Conservation (phyloP, 2,329 filamentous ascomycete species). For the Xylariaceae sp. region DNA sequence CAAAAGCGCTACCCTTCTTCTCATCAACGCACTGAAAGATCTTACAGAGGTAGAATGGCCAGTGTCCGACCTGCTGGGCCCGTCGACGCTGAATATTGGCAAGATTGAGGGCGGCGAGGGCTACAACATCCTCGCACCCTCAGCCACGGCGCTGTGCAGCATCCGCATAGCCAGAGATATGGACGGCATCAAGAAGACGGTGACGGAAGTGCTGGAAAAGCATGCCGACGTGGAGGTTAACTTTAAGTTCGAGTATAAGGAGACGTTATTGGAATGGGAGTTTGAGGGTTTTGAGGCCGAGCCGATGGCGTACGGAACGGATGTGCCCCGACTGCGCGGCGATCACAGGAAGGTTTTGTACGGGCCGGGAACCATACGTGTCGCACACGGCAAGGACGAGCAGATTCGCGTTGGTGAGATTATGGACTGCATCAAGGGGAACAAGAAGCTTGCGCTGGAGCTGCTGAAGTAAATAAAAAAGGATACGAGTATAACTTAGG, state of each 20-base stretch:
- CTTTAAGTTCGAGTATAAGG: constrained; percentile 45
- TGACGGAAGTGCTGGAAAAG: constrained; percentile 40
- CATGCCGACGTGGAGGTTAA: constrained; percentile 44
- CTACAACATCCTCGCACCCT: constrained; percentile 48
- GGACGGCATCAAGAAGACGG: constrained; percentile 41
- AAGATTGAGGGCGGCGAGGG: constrained; percentile 46
- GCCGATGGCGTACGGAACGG: constrained; percentile 48
- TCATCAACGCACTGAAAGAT: constrained; percentile 42
- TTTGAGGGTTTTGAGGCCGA: constrained; percentile 46
- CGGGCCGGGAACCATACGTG: constrained; percentile 47
- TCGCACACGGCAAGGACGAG: constrained; percentile 47
- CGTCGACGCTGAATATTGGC: constrained; percentile 48
- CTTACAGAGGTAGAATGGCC: constrained; percentile 42
- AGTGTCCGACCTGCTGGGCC: constrained; percentile 45
- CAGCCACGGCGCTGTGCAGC: constrained; percentile 47
- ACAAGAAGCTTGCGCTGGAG: constrained; percentile 41
- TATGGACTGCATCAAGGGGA: constrained; percentile 45
- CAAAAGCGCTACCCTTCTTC: constrained; percentile 42
- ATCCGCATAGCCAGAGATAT: constrained; percentile 47
- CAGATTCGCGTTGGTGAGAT: constrained; percentile 44
- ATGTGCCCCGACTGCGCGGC: constrained; percentile 45
- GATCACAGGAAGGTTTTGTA: constrained; percentile 46
- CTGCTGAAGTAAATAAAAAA: constrained; percentile 22
- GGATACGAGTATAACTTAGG: no score
- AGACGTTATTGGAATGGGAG: constrained; percentile 47